Evolutionary conservation across 2,329 filamentous ascomycete species (phyloP).

Genomic region (Cryphonectria naterciae): DNA sequence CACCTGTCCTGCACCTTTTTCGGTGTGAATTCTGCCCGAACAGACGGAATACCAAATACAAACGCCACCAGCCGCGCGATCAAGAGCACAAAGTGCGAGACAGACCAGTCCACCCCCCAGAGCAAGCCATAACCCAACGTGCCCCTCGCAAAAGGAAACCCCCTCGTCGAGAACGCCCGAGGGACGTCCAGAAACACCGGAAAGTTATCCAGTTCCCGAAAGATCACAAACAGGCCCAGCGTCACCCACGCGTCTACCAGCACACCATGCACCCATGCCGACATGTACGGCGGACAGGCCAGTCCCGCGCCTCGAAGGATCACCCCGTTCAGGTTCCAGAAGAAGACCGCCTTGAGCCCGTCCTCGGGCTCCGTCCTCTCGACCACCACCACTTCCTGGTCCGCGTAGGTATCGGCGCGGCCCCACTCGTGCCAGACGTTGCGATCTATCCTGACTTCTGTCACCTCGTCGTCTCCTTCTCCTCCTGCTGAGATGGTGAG

Average conservation of each 20-base stretch:
- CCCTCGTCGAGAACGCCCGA: constrained; percentile 32
- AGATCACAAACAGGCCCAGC: constrained; percentile 38
- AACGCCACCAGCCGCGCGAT: constrained; percentile 15
- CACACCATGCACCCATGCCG: constrained; percentile 26
- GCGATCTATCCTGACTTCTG: constrained; percentile 41
- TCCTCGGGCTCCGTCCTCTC: constrained; percentile 53
- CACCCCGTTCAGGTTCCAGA: constrained; percentile 53
- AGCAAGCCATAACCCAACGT: constrained; percentile 20
- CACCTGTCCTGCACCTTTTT: constrained; percentile 2
- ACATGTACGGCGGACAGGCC: constrained; percentile 27
- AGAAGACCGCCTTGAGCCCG: constrained; percentile 51
- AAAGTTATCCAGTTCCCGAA: constrained; percentile 37
- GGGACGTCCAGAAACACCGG: constrained; percentile 37
- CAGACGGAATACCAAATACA: constrained; percentile 23
- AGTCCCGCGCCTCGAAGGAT: constrained; percentile 36
- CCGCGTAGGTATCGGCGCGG: constrained; percentile 39
- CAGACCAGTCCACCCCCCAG: constrained; percentile 12
- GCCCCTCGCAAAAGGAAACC: constrained; percentile 32
- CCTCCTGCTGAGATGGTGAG: constrained; percentile 32
- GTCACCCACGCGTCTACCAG: constrained; percentile 37
- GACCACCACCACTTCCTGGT: constrained; percentile 45
- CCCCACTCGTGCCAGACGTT: constrained; percentile 51
- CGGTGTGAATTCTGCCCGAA: constrained; percentile 27
- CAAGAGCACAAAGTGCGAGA: constrained; percentile 20
- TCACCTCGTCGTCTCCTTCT: constrained; percentile 27